Conservation (phyloP, 192 early-diverging fungal species). For the Podila epigama region DNA sequence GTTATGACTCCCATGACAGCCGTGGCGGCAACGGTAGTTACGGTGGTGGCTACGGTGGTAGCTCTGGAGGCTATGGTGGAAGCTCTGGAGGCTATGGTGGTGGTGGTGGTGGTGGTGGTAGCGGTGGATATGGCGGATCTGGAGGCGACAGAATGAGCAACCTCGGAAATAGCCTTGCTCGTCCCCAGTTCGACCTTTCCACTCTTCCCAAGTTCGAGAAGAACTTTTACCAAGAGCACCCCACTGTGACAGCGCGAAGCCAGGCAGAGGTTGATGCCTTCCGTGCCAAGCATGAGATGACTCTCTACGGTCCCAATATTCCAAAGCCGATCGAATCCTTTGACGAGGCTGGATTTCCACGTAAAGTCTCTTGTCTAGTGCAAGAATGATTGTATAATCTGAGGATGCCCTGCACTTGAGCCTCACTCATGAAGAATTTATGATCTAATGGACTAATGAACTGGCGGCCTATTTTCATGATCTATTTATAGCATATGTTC, state of each 20-base stretch:
- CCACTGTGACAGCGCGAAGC: constrained; percentile 70
- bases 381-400: neutral
- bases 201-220: constrained; percentile 88
- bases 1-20: constrained; percentile 56
- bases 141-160: constrained; percentile 61
- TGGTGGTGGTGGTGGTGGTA: constrained; percentile 17
- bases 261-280: constrained; percentile 80
- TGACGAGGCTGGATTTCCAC: constrained; percentile 91
- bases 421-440: neutral
- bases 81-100: constrained; percentile 41
- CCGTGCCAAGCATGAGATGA: constrained; percentile 83
- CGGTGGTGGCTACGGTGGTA: constrained; percentile 28
- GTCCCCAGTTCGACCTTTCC: constrained; percentile 72
- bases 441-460: too few species aligned
- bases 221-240: constrained; percentile 95
- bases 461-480: neutral
- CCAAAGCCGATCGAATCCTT: constrained; percentile 92
- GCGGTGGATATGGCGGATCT: constrained; percentile 52
- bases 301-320: constrained; percentile 79
- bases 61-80: constrained; percentile 22
- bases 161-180: constrained; percentile 64
- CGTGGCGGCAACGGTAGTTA: constrained; percentile 51
- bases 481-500: constrained; percentile 70
- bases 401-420: neutral
- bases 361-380: constrained; percentile 27